phyloP scores from a whole-genome alignment of 2,329 filamentous ascomycete species.

The Fusarium phyllophilum region DNA sequence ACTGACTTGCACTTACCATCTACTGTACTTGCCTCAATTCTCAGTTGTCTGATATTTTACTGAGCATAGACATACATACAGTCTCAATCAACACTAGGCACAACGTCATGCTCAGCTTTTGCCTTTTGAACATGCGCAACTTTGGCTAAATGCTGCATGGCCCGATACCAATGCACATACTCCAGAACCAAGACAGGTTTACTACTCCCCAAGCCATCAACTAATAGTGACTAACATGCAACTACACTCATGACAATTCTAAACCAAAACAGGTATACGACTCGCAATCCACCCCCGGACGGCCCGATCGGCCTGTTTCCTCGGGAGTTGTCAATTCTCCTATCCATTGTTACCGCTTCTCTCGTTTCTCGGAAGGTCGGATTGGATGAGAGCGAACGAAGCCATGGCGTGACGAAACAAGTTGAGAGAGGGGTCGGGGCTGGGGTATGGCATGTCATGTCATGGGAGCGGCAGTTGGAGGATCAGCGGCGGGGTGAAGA shows the following conservation, averaged over 20 bases:
- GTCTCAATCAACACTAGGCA: not conserved
- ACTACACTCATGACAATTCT: not conserved
- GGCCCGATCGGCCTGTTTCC: constrained; percentile 1
- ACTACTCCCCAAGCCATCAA: not conserved
- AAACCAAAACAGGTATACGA: not conserved
- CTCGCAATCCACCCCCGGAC: not conserved
- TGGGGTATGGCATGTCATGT: constrained; percentile 14
- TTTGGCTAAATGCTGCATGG: not conserved
- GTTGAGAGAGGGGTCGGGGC: not conserved
- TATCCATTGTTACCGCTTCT: not conserved
- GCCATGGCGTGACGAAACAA: constrained; percentile 7
- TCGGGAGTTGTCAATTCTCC: not conserved
- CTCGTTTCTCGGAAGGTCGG: not conserved
- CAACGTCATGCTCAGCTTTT: not conserved
- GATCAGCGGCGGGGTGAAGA: constrained; percentile 15
- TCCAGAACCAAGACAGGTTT: not conserved
- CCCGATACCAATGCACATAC: not conserved
- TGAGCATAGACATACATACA: not conserved
- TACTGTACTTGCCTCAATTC: not conserved
- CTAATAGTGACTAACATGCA: not conserved
- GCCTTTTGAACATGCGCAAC: not conserved
- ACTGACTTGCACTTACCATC: not conserved
- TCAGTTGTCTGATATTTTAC: not conserved
- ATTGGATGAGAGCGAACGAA: not conserved
- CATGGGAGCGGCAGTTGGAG: constrained; percentile 13